phyloP scores from a whole-genome alignment of 345 rosid species.

The Eucalyptus victrix region DNA sequence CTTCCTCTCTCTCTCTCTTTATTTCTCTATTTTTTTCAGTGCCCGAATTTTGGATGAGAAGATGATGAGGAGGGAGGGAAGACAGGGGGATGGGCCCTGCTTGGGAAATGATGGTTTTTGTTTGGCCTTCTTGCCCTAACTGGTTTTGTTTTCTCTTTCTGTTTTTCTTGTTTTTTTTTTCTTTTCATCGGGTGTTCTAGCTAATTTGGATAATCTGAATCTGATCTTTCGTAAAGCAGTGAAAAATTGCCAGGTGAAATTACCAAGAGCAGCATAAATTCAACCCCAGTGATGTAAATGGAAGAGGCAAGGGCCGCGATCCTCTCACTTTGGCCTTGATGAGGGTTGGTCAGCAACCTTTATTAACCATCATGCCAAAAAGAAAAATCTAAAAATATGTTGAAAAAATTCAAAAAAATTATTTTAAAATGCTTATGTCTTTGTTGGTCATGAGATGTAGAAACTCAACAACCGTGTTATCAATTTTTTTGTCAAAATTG shows the following conservation, averaged over 20 bases:
- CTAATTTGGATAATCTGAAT: background rate
- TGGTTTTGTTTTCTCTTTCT: too few relatives aligned
- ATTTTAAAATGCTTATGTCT: too few relatives aligned
- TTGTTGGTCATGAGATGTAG: rapidly evolving
- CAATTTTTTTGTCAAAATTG: rapidly evolving
- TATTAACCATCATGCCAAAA: rapidly evolving
- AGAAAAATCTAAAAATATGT: too few relatives aligned
- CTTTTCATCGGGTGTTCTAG: background rate
- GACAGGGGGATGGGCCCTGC: background rate
- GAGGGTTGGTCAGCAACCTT: too few relatives aligned
- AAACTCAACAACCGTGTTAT: rapidly evolving
- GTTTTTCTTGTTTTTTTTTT: background rate
- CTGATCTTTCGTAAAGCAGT: background rate
- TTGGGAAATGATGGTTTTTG: background rate
- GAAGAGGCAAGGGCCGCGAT: too few relatives aligned
- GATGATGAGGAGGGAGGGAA: background rate
- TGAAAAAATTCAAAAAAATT: too few relatives aligned
- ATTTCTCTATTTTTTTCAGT: background rate
- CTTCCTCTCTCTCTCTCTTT: background rate
- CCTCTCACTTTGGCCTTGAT: rapidly evolving
- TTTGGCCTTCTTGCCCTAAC: background rate
- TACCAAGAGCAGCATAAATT: background rate
- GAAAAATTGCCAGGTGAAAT: background rate
- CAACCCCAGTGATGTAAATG: background rate
- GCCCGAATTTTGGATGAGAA: background rate